Percentiles rank a stretch among this genome's conserved stretches.
phyloP scores from a whole-genome alignment of 2,329 filamentous ascomycete genomes.

The Colletotrichum cuscutae region DNA sequence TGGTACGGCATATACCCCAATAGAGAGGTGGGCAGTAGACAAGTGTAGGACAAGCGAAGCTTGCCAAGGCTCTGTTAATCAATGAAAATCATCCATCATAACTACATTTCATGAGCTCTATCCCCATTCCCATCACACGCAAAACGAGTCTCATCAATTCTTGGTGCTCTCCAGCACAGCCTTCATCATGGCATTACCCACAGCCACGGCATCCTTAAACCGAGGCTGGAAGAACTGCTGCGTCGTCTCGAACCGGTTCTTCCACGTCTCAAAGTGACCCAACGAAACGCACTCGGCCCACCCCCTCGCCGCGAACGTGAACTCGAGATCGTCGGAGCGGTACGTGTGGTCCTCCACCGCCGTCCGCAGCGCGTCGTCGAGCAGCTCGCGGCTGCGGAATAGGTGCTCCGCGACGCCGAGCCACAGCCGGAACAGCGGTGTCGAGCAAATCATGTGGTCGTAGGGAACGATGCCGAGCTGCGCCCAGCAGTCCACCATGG shows the following conservation, averaged over 20 bases:
- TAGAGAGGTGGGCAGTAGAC: background rate
- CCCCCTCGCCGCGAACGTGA: constrained; percentile 94
- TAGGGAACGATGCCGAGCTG: constrained; percentile 94
- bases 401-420: constrained; percentile 97
- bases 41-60: background rate
- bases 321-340: constrained; percentile 95
- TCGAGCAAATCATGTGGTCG: constrained; percentile 99
- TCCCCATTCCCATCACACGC: background rate
- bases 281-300: constrained; percentile 95
- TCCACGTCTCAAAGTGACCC: constrained; percentile 92
- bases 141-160: constrained; percentile 12
- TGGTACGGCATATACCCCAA: background rate
- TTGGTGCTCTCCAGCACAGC: constrained; percentile 86
- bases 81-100: background rate
- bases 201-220: constrained; percentile 85
- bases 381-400: constrained; percentile 82
- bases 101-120: background rate
- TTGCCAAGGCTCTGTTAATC: background rate
- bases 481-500: constrained; percentile 99
- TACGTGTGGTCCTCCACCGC: constrained; percentile 92
- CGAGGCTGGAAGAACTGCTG: constrained; percentile 92
- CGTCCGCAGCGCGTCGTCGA: constrained; percentile 86
- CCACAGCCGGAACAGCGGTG: constrained; percentile 95
- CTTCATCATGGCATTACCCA: constrained; percentile 98
- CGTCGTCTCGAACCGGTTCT: constrained; percentile 89